Conservation (phyloP, 139 green algal species). For the Chlamydomonas incerta region DNA sequence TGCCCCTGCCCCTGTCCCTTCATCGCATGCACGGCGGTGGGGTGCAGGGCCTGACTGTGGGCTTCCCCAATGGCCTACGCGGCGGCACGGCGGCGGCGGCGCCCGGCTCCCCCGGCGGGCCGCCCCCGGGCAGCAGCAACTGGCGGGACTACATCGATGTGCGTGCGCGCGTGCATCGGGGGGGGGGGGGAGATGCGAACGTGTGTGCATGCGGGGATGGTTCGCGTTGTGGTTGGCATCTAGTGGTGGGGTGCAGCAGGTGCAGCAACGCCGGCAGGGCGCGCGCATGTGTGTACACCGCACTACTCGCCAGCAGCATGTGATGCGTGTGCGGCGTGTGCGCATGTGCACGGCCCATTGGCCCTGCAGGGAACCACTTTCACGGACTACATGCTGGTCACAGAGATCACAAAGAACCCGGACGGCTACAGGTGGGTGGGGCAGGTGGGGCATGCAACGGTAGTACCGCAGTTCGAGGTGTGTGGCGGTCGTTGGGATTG, state of each 20-base stretch:
- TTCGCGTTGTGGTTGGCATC: no score
- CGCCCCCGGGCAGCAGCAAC: not conserved
- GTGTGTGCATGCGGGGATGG: no score
- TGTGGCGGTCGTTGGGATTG: no score
- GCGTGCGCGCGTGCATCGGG: not conserved
- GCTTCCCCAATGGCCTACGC: not conserved
- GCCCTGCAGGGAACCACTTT: conserved; percentile 57
- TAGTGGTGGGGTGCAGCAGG: not conserved
- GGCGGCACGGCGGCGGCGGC: conserved; percentile 11
- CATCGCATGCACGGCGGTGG: not conserved
- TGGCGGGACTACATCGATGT: conserved; percentile 28
- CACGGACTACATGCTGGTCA: conserved; percentile 69
- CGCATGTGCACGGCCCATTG: no score
- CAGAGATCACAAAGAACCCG: conserved; percentile 73
- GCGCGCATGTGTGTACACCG: no score
- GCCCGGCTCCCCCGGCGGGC: not conserved
- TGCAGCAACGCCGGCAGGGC: no score
- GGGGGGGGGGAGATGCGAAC: no score
- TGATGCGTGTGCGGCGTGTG: no score
- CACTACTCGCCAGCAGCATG: no score
- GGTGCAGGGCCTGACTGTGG: conserved; percentile 15
- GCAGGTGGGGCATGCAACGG: no score
- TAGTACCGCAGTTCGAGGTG: no score
- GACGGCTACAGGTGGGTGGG: conserved; percentile 50
- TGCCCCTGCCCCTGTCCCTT: not conserved